Evolutionary conservation across 768 basidiomycete species (phyloP).

Genomic region (Leccinellum rugosiceps): DNA sequence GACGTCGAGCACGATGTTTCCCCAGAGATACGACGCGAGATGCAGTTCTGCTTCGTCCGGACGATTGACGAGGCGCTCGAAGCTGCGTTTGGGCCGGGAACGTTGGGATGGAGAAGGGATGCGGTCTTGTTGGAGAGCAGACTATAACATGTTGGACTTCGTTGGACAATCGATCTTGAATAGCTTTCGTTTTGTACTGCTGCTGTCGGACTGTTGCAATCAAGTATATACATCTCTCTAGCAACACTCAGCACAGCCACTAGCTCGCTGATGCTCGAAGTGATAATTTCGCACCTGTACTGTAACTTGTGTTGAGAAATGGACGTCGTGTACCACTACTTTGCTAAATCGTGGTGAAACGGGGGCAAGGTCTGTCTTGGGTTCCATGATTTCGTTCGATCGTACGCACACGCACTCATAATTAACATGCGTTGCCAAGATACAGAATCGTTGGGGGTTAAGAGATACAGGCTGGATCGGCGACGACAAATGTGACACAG

Average conservation of each 20-base stretch:
- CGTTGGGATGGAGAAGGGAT: slow-evolving; percentile 60
- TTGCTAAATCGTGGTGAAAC: not conserved
- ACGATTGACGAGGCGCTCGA: slow-evolving; percentile 79
- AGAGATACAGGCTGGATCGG: slow-evolving; percentile 14
- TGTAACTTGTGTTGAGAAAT: not conserved
- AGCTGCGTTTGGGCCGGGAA: slow-evolving; percentile 75
- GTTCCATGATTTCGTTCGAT: not conserved
- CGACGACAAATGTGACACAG: slow-evolving; percentile 1
- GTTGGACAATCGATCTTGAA: not conserved
- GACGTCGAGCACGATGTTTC: slow-evolving; percentile 87
- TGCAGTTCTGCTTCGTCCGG: slow-evolving; percentile 80
- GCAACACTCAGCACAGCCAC: no score
- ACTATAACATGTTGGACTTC: slow-evolving; percentile 33
- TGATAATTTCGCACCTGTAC: no score
- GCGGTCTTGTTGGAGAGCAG: slow-evolving; percentile 52
- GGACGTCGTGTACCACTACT: not conserved
- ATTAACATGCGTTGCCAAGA: slow-evolving; percentile 1
- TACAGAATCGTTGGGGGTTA: slow-evolving; percentile 5
- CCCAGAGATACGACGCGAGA: slow-evolving; percentile 63
- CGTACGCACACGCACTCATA: not conserved
- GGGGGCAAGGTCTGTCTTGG: not conserved
- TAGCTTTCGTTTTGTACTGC: not conserved
- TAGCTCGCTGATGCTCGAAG: no score
- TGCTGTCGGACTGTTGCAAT: not conserved
- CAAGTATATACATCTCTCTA: no score